Evolutionary conservation across 1,139 yeast genomes (phyloP).

Genomic region (Yamadazyma atmosphaerica): DNA sequence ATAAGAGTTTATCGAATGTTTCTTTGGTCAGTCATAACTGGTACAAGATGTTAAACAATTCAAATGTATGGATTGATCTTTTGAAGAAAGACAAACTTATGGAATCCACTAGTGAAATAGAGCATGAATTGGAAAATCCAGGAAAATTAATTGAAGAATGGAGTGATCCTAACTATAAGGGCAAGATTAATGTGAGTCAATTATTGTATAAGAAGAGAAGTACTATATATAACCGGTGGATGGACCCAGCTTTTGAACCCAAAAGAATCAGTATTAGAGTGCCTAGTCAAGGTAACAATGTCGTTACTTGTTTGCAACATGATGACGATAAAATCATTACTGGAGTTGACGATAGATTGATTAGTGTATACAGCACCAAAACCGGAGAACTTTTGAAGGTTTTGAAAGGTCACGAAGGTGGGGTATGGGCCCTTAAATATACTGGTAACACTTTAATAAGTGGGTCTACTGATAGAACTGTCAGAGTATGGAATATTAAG

Average conservation of each 20-base stretch:
- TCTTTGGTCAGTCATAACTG: slow-evolving; percentile 70
- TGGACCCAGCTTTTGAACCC: slow-evolving; percentile 71
- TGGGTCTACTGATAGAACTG: slow-evolving; percentile 91
- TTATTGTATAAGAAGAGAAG: slow-evolving; percentile 65
- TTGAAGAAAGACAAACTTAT: slow-evolving; percentile 54
- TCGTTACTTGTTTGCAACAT: slow-evolving; percentile 91
- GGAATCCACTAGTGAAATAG: slow-evolving; percentile 31
- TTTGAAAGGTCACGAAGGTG: slow-evolving; percentile 90
- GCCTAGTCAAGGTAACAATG: slow-evolving; percentile 66
- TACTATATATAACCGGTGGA: slow-evolving; percentile 77
- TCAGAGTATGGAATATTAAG: slow-evolving; percentile 80
- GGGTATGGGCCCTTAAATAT: slow-evolving; percentile 97
- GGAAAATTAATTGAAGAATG: slow-evolving; percentile 34
- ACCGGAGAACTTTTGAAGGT: slow-evolving; percentile 71
- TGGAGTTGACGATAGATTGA: slow-evolving; percentile 86
- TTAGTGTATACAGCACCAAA: slow-evolving; percentile 76
- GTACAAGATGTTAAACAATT: slow-evolving; percentile 62
- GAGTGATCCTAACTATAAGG: slow-evolving; percentile 20
- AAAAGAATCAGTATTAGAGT: slow-evolving; percentile 60
- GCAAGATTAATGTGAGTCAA: slow-evolving; percentile 40
- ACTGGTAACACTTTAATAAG: slow-evolving; percentile 80
- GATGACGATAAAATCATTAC: slow-evolving; percentile 90
- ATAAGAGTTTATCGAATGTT: slow-evolving; percentile 59
- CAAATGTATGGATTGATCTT: slow-evolving; percentile 60
- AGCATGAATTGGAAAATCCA: slow-evolving; percentile 32